Percentiles rank a stretch among this genome's conserved stretches.
Evolutionary conservation across 2,329 filamentous ascomycete species (phyloP).

Genomic region (Aspergillus terreus): DNA sequence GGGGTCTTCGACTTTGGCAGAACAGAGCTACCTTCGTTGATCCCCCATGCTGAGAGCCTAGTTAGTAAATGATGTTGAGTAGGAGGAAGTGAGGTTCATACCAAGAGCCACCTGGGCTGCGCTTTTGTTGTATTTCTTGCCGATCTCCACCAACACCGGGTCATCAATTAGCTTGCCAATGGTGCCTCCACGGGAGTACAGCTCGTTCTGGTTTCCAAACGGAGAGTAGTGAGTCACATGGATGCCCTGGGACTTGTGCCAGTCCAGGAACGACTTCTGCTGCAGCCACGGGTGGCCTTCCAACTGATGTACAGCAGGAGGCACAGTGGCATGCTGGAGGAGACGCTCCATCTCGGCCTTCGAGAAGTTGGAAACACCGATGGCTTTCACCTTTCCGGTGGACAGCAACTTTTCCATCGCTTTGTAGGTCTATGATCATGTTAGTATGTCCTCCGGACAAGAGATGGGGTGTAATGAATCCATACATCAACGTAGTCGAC

Average conservation of each 20-base stretch:
- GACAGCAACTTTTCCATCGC: constrained; percentile 45
- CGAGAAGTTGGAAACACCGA: constrained; percentile 53
- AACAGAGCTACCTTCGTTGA: constrained; percentile 49
- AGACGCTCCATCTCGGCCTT: constrained; percentile 47
- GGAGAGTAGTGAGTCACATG: constrained; percentile 55
- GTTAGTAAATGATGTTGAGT: background rate
- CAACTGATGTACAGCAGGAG: constrained; percentile 50
- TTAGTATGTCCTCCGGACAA: background rate
- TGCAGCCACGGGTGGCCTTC: constrained; percentile 54
- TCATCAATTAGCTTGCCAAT: constrained; percentile 51
- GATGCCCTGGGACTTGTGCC: constrained; percentile 48
- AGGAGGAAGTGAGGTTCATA: constrained; percentile 15
- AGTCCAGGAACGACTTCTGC: constrained; percentile 47
- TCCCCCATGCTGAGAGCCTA: constrained; percentile 47
- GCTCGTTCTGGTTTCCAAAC: constrained; percentile 52
- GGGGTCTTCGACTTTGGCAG: constrained; percentile 52
- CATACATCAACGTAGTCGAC: constrained; percentile 49
- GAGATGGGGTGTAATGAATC: background rate
- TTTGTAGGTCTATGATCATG: constrained; percentile 43
- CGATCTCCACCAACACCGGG: constrained; percentile 47
- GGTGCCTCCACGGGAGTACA: constrained; percentile 44
- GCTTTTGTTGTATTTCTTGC: constrained; percentile 50
- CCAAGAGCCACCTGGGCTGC: constrained; percentile 50
- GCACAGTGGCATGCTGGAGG: constrained; percentile 41
- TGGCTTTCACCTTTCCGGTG: constrained; percentile 46